Base-by-base conservation (phyloP, 163 green algal species). In the Coccomyxa subellipsoidea region DNA sequence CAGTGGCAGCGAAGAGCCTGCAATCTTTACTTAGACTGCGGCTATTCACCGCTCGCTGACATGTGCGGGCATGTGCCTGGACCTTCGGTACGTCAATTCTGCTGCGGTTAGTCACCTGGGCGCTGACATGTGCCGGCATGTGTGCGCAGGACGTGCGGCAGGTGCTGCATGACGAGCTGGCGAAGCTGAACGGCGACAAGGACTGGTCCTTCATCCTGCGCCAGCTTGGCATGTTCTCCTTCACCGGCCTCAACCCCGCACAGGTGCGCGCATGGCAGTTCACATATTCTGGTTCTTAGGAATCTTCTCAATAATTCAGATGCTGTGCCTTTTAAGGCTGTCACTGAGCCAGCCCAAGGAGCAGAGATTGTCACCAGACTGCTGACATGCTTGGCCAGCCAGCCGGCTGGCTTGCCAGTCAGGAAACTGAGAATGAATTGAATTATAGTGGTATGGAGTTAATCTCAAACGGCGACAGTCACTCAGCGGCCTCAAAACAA, bases 181-280 rank as follows among this genome's bases (percentile, higher is more conserved):
- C 80, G n/a, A 87, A 89, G 54, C 83, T 91, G 72, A 90, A 92
- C 71, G 89, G 87, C 1, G 90, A 94, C 66, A 95, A 94, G 85
- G 91, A 98, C 90, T 99, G 95, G 95, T 91, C 77, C 18, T 98
- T 97, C 85, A 90, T 99, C 77, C 92, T 90, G 18, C 87, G 88
- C 38, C 96, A 99, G 90, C 97, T 98, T 76, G 93, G 86, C 73
- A 92, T 92, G 89, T 99, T 98, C 85, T 95, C 88, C 73, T 99
- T 94, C 92, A 98, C 96, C 4, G 96, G 96, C 35, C 86, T 98
- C 72, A 95, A 88, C 7, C 89, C 90, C 0, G 84, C 81, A n/a
- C 96, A 93, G 85, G 84, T 84, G 31, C 40, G 40, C 40, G 18
- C 1, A 34, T 34, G 12, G 12, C 18, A 18, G 47, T 18, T 66